A percentile compares a stretch with the other conserved stretches of the same genome.
Conservation (phyloP, 352 stramenopile genomes). For the Pythium guiyangense region DNA sequence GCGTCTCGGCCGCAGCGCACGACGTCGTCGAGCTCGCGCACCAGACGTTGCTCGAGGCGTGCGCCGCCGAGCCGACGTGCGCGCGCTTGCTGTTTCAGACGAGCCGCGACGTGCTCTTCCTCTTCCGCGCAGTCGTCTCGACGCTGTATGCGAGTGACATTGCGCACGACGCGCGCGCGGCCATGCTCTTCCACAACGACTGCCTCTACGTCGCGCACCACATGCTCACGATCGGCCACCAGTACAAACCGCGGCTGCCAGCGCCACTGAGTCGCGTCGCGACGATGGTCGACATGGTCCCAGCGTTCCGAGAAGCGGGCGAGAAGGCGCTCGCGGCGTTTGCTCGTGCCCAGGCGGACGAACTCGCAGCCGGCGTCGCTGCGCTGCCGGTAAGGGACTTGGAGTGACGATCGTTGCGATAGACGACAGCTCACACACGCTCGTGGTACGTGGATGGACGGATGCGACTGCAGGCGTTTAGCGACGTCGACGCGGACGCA, state of each 20-base stretch:
- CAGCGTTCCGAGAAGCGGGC: slow-evolving; percentile 51
- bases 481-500: slow-evolving; percentile 32
- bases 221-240: slow-evolving; percentile 67
- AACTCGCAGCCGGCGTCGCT: slow-evolving; percentile 33
- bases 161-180: slow-evolving; percentile 47
- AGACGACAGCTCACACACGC: neutral
- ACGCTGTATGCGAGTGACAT: slow-evolving; percentile 69
- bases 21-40: slow-evolving; percentile 63
- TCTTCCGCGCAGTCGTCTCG: slow-evolving; percentile 64
- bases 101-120: slow-evolving; percentile 65
- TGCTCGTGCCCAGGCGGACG: slow-evolving; percentile 30
- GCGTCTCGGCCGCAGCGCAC: slow-evolving; percentile 45
- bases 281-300: slow-evolving; percentile 82
- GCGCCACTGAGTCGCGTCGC: slow-evolving; percentile 49
- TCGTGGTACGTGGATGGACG: neutral
- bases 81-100: slow-evolving; percentile 74
- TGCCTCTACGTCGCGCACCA: slow-evolving; percentile 79
- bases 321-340: slow-evolving; percentile 52
- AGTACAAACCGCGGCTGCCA: slow-evolving; percentile 68
- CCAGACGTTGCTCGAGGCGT: slow-evolving; percentile 60
- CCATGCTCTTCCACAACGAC: slow-evolving; percentile 86
- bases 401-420: too few species aligned
- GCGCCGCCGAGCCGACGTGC: slow-evolving; percentile 30
- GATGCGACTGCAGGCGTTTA: slow-evolving; percentile 23
- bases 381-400: slow-evolving; percentile 25